phyloP scores from a whole-genome alignment of 805 yeast genomes.

The Candida ponderosae region DNA sequence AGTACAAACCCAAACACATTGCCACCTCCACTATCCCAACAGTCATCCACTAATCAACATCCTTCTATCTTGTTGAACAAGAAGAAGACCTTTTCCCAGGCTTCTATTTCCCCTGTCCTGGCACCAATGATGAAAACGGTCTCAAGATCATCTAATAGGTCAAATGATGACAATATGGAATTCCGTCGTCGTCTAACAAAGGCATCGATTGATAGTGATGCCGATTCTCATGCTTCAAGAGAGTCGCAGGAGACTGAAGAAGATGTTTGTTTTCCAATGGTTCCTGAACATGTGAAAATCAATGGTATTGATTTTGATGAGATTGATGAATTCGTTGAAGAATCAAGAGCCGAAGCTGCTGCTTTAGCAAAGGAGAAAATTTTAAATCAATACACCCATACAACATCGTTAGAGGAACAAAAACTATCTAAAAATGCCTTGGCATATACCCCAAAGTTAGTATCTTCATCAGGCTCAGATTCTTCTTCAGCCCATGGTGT shows the following conservation, averaged over 20 bases:
- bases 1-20: slow-evolving; percentile 2
- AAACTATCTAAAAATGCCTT: neutral
- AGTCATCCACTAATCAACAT: slow-evolving; percentile 10
- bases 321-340: slow-evolving; percentile 71
- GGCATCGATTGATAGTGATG: slow-evolving; percentile 47
- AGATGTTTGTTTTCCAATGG: slow-evolving; percentile 95
- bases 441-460: neutral
- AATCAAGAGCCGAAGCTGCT: slow-evolving; percentile 44
- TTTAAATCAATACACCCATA: neutral
- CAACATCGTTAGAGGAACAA: neutral
- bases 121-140: slow-evolving; percentile 14
- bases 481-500: slow-evolving; percentile 19
- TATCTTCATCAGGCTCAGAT: no score
- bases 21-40: slow-evolving; percentile 1
- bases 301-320: slow-evolving; percentile 90
- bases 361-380: slow-evolving; percentile 16
- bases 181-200: slow-evolving; percentile 22
- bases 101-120: slow-evolving; percentile 14
- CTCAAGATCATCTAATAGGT: slow-evolving; percentile 14
- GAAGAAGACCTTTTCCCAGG: slow-evolving; percentile 15
- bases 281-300: slow-evolving; percentile 51
- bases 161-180: slow-evolving; percentile 4
- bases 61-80: no score
- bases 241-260: slow-evolving; percentile 90
- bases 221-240: slow-evolving; percentile 65